A percentile compares a stretch with the other conserved stretches of the same genome.
Evolutionary conservation across 2,329 filamentous ascomycete genomes (phyloP).

Genomic region (Fusarium duplospermum): DNA sequence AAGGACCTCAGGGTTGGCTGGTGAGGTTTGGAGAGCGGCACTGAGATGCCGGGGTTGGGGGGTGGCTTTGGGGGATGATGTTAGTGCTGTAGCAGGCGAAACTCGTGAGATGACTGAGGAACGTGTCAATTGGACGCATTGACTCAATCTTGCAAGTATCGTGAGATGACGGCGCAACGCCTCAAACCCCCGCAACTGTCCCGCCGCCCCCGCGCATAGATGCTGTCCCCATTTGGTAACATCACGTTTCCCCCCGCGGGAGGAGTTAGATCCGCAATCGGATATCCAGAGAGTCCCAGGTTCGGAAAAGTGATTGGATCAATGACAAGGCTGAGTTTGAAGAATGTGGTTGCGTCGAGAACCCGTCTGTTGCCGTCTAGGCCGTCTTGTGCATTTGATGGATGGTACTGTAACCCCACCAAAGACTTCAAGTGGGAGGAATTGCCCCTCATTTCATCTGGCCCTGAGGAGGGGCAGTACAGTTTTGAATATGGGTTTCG

Average conservation of each 20-base stretch:
- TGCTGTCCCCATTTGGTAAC: not conserved
- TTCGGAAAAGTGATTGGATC: not conserved
- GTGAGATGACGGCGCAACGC: not conserved
- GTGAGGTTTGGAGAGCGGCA: slow-evolving; percentile 14
- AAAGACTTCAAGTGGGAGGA: not conserved
- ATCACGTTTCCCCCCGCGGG: slow-evolving; percentile 7
- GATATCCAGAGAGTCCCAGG: not conserved
- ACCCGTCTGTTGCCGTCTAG: slow-evolving; percentile 1
- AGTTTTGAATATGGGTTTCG: not conserved
- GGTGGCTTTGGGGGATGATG: slow-evolving; percentile 27
- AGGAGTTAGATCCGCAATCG: slow-evolving; percentile 12
- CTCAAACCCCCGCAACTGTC: slow-evolving; percentile 6
- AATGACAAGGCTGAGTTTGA: not conserved
- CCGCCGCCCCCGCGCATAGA: slow-evolving; percentile 24
- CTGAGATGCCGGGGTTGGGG: slow-evolving; percentile 26
- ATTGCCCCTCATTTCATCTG: not conserved
- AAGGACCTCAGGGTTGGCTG: slow-evolving; percentile 3
- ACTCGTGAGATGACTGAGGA: not conserved
- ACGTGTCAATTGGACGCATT: not conserved
- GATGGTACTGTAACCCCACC: not conserved
- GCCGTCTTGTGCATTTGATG: not conserved
- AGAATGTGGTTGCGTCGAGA: not conserved
- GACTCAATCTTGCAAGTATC: not conserved
- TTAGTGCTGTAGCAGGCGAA: not conserved
- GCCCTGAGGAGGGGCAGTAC: not conserved